Evolutionary conservation across 306 rosid species (phyloP), one percentile per base, ranked within the genome.

Genomic region (Lotus japonicus): DNA sequence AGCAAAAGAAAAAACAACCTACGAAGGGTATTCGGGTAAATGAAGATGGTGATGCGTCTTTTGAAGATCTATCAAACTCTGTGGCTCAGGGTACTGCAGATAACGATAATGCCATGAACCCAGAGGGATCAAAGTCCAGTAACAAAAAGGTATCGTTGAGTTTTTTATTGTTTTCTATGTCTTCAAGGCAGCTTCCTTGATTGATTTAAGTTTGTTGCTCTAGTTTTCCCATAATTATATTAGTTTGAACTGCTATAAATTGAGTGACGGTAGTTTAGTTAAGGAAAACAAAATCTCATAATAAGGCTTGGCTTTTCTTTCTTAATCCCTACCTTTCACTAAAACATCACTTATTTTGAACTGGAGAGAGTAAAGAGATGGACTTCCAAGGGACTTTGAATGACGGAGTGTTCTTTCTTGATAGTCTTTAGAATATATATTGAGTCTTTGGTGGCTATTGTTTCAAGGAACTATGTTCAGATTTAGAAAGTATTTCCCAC

Each of bases 31-130:
- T 94, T 67, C 69, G 85, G 45, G 76, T 94, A 69, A 89, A 88
- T 80, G 99, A 88, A 74, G 98, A 94, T 13, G 99, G 97, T 21
- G 96, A 85, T 74, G 99, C 95, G 35, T 90, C 92, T 11, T 79
- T 94, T 74, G 97, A 94, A 79, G 99, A 94, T 81, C 59, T 83
- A 71, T 74, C 82, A 26, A 74, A 78, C 53, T 36, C 77, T 53
- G 89, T 54, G 76, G 50, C 86, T 23, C 84, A 65, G 81, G 86
- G 74, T 62, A 58, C 83, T 46, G 28, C 84, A 52, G 90, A 86
- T 75, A 3, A 43, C 57, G 95, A 86, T 71, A 64, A 76, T 66
- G 28, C 85, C 58, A 17, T 84, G 39, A 90, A 90, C 21, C 77
- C 50, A 2, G 99, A 90, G 80, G 87, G 77, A 54, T 55, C 86